phyloP scores from a whole-genome alignment of 352 stramenopile genomes.

The Pythium coloratum region DNA sequence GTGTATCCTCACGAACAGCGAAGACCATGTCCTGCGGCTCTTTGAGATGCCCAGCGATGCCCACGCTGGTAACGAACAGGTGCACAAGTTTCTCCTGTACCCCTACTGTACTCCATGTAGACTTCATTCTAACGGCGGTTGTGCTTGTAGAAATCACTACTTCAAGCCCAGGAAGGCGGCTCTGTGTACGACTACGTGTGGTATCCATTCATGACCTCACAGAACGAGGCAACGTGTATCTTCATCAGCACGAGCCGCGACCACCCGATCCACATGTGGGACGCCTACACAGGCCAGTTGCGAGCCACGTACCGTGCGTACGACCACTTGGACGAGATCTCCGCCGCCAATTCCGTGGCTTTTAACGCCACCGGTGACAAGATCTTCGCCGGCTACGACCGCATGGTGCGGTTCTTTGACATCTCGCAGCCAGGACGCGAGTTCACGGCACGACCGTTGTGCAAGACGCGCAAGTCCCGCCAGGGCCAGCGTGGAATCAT shows the following conservation, averaged over 20 bases:
- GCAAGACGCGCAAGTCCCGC: constrained; percentile 62
- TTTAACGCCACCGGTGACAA: constrained; percentile 83
- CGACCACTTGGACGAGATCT: constrained; percentile 88
- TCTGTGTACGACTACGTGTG: constrained; percentile 87
- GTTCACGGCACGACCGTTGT: constrained; percentile 53
- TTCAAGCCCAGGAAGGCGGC: constrained; percentile 74
- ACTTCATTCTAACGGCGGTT: not conserved
- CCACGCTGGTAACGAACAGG: constrained; percentile 4
- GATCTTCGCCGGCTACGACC: constrained; percentile 86
- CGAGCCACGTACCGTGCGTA: constrained; percentile 81
- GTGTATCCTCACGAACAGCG: constrained; percentile 85
- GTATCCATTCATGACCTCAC: constrained; percentile 87
- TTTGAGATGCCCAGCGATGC: constrained; percentile 53
- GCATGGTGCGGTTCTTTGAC: constrained; percentile 83
- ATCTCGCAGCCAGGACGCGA: constrained; percentile 64
- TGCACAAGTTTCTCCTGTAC: not conserved
- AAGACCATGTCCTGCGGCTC: constrained; percentile 78
- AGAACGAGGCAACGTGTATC: constrained; percentile 73
- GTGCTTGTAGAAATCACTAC: constrained; percentile 26
- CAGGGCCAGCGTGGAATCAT: constrained; percentile 77
- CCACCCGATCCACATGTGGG: constrained; percentile 91
- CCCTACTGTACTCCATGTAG: not conserved
- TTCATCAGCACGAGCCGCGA: constrained; percentile 87
- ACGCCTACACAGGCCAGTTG: constrained; percentile 85
- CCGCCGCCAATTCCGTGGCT: constrained; percentile 67